Conservation (phyloP, 1,139 yeast genomes). For the Hyphopichia khmerensis region DNA sequence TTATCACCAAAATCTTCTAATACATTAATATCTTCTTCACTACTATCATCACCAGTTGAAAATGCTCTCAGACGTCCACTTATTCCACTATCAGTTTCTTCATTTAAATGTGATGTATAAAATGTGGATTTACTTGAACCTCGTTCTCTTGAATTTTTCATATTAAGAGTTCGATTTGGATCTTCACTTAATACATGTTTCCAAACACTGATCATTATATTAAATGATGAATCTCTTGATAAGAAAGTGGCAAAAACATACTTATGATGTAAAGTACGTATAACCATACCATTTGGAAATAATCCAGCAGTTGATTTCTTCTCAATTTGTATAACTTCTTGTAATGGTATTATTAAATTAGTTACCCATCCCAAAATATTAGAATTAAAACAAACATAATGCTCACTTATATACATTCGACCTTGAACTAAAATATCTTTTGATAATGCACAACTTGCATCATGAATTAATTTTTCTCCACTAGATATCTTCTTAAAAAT, state of each 20-base stretch:
- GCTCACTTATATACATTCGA: constrained; percentile 60
- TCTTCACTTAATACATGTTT: constrained; percentile 36
- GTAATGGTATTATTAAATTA: constrained; percentile 61
- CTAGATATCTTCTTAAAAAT: constrained; percentile 56
- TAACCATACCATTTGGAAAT: constrained; percentile 73
- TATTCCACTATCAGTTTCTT: constrained; percentile 7
- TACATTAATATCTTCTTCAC: constrained; percentile 4
- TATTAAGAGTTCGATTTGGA: constrained; percentile 12
- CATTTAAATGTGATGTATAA: constrained; percentile 4
- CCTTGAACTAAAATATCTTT: constrained; percentile 76
- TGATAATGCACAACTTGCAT: constrained; percentile 69
- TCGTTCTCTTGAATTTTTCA: not conserved
- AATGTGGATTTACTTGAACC: constrained; percentile 2
- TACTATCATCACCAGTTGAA: constrained; percentile 1
- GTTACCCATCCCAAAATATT: constrained; percentile 77
- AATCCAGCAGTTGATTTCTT: constrained; percentile 71
- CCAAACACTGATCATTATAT: constrained; percentile 64
- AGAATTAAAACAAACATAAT: constrained; percentile 64
- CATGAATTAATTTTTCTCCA: constrained; percentile 58
- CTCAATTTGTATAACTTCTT: constrained; percentile 69
- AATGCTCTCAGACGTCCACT: constrained; percentile 3
- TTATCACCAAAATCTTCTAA: constrained; percentile 4
- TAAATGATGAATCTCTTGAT: constrained; percentile 65
- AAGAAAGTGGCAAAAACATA: constrained; percentile 73
- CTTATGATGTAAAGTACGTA: constrained; percentile 68